phyloP scores from a whole-genome alignment of 2,329 filamentous ascomycete genomes.

The Hypoxylon sp. region DNA sequence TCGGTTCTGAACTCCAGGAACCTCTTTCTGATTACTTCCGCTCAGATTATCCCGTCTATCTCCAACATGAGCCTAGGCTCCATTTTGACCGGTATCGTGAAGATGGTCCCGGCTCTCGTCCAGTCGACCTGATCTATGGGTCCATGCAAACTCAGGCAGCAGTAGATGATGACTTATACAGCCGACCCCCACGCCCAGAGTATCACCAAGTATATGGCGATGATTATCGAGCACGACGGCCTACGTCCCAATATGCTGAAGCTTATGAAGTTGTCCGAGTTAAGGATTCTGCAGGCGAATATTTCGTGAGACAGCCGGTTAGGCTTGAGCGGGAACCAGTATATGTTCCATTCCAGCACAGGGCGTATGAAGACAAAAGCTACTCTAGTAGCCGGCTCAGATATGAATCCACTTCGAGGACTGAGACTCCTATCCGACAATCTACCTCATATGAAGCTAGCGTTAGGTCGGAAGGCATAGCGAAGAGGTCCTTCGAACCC shows the following conservation, averaged over 20 bases:
- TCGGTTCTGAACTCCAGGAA: slow-evolving; percentile 42
- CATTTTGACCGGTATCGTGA: slow-evolving; percentile 52
- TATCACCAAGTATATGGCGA: slow-evolving; percentile 56
- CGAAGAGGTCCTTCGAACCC: slow-evolving; percentile 29
- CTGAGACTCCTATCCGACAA: slow-evolving; percentile 24
- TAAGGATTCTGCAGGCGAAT: slow-evolving; percentile 62
- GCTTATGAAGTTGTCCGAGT: slow-evolving; percentile 64
- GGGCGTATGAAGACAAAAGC: slow-evolving; percentile 32
- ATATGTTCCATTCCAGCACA: slow-evolving; percentile 21
- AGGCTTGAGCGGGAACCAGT: slow-evolving; percentile 52
- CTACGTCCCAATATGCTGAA: slow-evolving; percentile 53
- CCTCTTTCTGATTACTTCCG: slow-evolving; percentile 47
- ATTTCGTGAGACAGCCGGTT: slow-evolving; percentile 62
- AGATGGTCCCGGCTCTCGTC: slow-evolving; percentile 50
- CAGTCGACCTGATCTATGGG: slow-evolving; percentile 52
- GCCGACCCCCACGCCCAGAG: slow-evolving; percentile 53
- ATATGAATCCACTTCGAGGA: slow-evolving; percentile 32
- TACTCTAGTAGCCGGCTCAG: slow-evolving; percentile 14
- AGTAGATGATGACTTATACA: slow-evolving; percentile 51
- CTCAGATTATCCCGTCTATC: slow-evolving; percentile 56
- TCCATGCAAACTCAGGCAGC: slow-evolving; percentile 46
- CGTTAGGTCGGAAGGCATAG: slow-evolving; percentile 9
- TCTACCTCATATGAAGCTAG: not conserved
- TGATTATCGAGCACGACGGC: slow-evolving; percentile 47
- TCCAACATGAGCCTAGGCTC: slow-evolving; percentile 49